phyloP scores from a whole-genome alignment of 139 green algal species.

The Chlorella sorokiniana region DNA sequence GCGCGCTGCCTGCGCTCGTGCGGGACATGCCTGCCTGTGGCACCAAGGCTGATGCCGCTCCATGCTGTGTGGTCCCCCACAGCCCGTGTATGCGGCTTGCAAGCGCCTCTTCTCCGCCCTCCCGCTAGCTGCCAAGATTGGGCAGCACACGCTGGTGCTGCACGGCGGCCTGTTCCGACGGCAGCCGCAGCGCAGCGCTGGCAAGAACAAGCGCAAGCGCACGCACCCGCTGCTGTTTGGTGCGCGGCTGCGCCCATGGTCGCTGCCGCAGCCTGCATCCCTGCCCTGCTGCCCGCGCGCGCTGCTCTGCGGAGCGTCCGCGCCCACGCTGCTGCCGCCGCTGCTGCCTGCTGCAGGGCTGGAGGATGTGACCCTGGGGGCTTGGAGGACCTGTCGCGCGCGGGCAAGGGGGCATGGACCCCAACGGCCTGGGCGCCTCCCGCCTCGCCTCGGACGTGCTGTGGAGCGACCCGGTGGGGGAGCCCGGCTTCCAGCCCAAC shows the following conservation, averaged over 20 bases:
- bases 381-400: conserved; percentile 70
- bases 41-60: neutral
- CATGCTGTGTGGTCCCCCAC: neutral
- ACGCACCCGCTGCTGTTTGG: conserved; percentile 8
- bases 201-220: conserved; percentile 49
- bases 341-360: neutral
- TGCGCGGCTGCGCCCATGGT: neutral
- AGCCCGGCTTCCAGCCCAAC: conserved; percentile 78
- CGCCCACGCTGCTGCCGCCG: neutral
- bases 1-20: neutral
- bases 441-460: conserved; percentile 86
- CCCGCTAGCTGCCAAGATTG: conserved; percentile 78
- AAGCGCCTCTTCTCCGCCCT: conserved; percentile 76
- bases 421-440: conserved; percentile 60
- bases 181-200: neutral
- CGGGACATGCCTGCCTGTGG: neutral
- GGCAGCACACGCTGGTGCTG: conserved; percentile 74
- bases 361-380: conserved; percentile 52
- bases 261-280: neutral
- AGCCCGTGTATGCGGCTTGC: conserved; percentile 56
- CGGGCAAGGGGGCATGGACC: conserved; percentile 85
- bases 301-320: neutral
- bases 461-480: conserved; percentile 86
- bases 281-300: neutral
- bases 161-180: conserved; percentile 80